Base-by-base conservation (phyloP, 495 filamentous ascomycete species). In the Penicillium desertorum region DNA sequence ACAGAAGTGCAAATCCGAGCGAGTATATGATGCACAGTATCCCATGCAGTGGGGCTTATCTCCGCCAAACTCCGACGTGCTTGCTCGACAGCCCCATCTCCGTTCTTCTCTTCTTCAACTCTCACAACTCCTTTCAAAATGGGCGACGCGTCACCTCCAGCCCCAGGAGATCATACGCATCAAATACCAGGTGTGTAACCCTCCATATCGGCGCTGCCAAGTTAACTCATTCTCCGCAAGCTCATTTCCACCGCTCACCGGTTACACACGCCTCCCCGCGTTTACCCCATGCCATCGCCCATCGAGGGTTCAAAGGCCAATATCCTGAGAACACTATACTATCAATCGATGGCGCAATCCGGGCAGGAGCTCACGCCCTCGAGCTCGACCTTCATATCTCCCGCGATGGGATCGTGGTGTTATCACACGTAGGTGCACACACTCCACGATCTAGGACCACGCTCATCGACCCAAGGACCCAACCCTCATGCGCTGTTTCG, bases 301-400 rank as follows among this genome's bases (percentile, higher is more conserved):
- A 98, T 75, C 82, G 93, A 23, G 93, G 93, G 2, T 94, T 86
- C 75, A 93, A 88, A 64, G 83, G 81, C 0, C 77, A 80, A 37
- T 89, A 82, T 61, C 91, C 93, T 0, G 93, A 98, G 73, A 98
- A 98, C 70, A 88, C 89, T 3, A 82, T 96, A 78, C 77, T 73
- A 14, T 89, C 89, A 8, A 94, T 96, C 72, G 72, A 76, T 42
- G 85, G 76, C 3, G 93, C 92, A 5, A 78, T 92, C 0, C 73
- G 81, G 16, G 84, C 82, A 23, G 91, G 91, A 27, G 84, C 86
- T 3, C 81, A 96, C 65, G 92, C 89, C 0, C 74, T 98, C 17
- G 93, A 98, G 72, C 91, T 90, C 9, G 92, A 98, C 68, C 66
- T 97, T 17, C 93, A 96, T 62, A 66, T 96, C 22, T 86, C 89